Conservation (phyloP, 352 stramenopile genomes). For the Globisporangium cylindrosporum region DNA sequence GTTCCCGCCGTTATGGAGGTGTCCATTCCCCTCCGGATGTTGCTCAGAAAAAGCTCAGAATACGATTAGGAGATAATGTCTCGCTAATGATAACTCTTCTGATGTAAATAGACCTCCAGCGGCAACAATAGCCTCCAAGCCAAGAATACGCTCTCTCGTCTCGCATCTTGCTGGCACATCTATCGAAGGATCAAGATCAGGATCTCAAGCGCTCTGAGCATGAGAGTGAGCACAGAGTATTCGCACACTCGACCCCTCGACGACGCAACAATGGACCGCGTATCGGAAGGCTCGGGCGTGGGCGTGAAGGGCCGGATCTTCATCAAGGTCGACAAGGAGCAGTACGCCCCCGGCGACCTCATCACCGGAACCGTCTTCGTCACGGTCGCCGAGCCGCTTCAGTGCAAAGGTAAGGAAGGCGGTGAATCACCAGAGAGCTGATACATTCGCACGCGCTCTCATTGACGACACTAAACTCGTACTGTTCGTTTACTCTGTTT, state of each 20-base stretch:
- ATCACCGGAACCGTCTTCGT: conserved; percentile 15
- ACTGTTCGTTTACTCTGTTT: not conserved
- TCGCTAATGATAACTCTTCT: not conserved
- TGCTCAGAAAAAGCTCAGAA: not conserved
- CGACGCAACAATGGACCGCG: conserved; percentile 13
- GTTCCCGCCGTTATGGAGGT: not conserved
- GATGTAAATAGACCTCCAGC: not conserved
- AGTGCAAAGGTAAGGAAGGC: conserved; percentile 11
- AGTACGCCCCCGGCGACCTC: conserved; percentile 15
- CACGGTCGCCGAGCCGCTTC: conserved; percentile 13
- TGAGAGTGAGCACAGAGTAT: not conserved
- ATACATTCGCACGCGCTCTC: not conserved
- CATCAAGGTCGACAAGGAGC: conserved; percentile 20
- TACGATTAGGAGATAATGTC: not conserved
- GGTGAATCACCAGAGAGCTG: not conserved
- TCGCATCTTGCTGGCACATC: not conserved
- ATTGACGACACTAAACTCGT: not conserved
- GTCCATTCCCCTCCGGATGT: not conserved
- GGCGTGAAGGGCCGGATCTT: conserved; percentile 17
- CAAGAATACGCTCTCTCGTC: not conserved
- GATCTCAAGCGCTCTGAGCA: not conserved
- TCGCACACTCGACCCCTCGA: not conserved
- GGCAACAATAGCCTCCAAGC: not conserved
- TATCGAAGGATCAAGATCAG: not conserved
- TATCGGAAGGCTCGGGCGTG: conserved; percentile 17